Evolutionary conservation across 768 basidiomycete genomes (phyloP), one percentile per base, ranked within the genome.

Genomic region (Termitomyces sp.): DNA sequence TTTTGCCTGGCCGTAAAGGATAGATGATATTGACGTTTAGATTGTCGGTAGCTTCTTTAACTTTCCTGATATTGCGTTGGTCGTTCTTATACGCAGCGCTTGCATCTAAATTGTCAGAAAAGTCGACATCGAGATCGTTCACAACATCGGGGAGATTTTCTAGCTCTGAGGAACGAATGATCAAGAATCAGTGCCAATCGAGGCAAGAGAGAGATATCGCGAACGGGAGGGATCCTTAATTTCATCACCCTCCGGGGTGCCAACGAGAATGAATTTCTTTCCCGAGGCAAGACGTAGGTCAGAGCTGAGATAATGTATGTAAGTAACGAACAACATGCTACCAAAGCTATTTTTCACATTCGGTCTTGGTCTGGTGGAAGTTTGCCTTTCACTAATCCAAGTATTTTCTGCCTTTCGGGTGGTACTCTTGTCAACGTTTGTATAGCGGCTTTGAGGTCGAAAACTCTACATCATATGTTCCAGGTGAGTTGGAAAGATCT

Each of bases 91-190:
- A 91, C 2, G 77, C 77, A n/a, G 80, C 75, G 8, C 84, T 84
- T 5, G 83, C 84, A 12, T 73, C 74, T 12, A 83, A 79, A 65
- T 89, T 78, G 7, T 85, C 84, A 1, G 84, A 80, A 65, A 94
- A 88, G 69, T 92, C 90, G 36, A 93, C 78, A 67, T 96, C 94
- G 28, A 93, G 81, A 68, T 94, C 92, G 65, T 93, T 93, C 32
- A 90, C 71, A 2, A 89, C 84, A 68, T 88, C 88, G 1, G 89
- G 89, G 9, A 90, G 79, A 62, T 72, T 79, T 62, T 83, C 87
- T 13, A 91, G 71, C 68, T 87, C 89, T 90, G 16, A 2, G 20
- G 33, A 39, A n/a, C n/a, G 15, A 15, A 55, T 38, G 7, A 16
- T 51, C 20, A 61, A 15, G 11, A 33, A 46, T 15, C 32, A 32